Conservation (phyloP, 306 rosid species). For the Geum urbanum region DNA sequence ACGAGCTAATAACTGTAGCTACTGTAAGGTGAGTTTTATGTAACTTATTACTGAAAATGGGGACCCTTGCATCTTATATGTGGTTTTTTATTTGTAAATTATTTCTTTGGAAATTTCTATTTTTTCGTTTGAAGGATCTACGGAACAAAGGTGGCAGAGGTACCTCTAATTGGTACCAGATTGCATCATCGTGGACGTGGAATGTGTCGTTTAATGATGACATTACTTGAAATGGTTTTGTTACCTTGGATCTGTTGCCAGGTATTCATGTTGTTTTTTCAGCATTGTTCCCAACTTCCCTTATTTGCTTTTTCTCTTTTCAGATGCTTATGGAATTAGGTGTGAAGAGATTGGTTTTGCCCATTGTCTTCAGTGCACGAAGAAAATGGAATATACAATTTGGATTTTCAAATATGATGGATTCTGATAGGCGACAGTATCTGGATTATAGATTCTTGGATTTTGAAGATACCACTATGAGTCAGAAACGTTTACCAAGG, state of each 20-base stretch:
- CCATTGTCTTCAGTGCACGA: background rate
- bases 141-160: constrained; percentile 79
- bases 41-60: background rate
- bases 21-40: constrained; percentile 53
- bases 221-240: background rate
- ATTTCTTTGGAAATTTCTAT: constrained; percentile 2
- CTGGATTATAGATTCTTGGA: background rate
- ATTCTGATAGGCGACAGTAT: background rate
- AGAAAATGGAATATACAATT: background rate
- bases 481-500: background rate
- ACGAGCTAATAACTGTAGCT: constrained; percentile 74
- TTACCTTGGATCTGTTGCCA: background rate
- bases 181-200: constrained; percentile 68
- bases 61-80: constrained; percentile 4
- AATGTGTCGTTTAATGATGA: constrained; percentile 51
- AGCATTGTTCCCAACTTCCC: background rate
- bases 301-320: background rate
- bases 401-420: background rate
- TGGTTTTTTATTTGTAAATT: constrained; percentile 7
- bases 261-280: background rate
- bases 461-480: background rate
- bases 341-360: constrained; percentile 2
- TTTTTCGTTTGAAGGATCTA: constrained; percentile 47
- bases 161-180: constrained; percentile 80
- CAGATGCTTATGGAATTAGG: constrained; percentile 4